Base-by-base conservation (phyloP, 371 early-diverging fungal genomes). In the Massospora cicadina region DNA sequence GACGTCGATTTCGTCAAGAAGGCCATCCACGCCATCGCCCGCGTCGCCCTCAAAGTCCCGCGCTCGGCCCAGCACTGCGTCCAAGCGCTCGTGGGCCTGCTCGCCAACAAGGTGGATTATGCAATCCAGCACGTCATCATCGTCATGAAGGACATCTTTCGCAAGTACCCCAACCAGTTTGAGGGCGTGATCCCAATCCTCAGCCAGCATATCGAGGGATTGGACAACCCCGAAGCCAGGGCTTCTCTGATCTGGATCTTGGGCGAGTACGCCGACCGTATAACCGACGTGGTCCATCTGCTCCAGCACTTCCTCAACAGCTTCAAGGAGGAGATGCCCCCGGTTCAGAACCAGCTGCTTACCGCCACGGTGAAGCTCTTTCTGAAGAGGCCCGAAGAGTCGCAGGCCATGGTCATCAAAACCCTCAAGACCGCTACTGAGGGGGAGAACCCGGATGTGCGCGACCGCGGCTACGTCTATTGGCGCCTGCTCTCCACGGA, bases 201-300 rank as follows among this genome's bases (percentile, higher is more conserved):
- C 28, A 93, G 93, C 73, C 88, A 92, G 65, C 88, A 92, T 73
- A 72, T 94, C 61, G 93, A 93, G 67, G 79, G 75, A 55, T 68
- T 95, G 64, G 95, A 95, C 74, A 95, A 94, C 67, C 87, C 93
- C 13, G 94, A 95, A 62, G 94, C 98, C 54, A 91, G 90, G 70
- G 91, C 95, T 0, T 87, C 96, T 0, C 76, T 95, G 77, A 87
- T 95, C 65, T 97, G 98, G 98, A 93, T 97, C 65, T 82, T 95
- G 69, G 98, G 98, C 10, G 90, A 95, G 73, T 93, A 97, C 73
- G 90, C 92, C 1, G 91, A 93, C 64, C 76, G 90, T 55, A 91
- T 95, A 67, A 89, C 90, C 54, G 91, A 93, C 74, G 86, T 94
- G 0, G 83, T 81, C 69, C 89, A 86, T 61, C 71, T 95, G 31